These are phyloP conservation scores for Xylaria flabelliformis DNA, from an alignment of 495 filamentous ascomycete species.

Conservation along the genomic window DNA sequence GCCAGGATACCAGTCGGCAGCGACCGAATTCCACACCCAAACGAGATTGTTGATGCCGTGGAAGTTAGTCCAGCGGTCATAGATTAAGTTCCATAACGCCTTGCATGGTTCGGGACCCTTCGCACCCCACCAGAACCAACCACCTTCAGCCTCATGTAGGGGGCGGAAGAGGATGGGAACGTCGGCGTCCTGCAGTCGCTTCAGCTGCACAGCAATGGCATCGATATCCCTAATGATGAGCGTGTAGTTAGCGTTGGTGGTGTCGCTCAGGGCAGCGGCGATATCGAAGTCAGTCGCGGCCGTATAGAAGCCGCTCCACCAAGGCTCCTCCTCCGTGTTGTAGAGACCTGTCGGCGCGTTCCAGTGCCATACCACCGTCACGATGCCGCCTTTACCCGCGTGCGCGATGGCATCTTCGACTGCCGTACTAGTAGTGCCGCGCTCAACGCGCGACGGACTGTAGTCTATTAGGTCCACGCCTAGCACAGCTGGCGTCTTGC, in stretches of 20 bases:
- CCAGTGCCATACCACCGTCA: constrained; percentile 57
- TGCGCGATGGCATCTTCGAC: constrained; percentile 56
- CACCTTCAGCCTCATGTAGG: constrained; percentile 57
- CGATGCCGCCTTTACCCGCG: constrained; percentile 49
- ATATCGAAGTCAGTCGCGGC: constrained; percentile 54
- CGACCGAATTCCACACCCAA: constrained; percentile 59
- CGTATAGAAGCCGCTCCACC: constrained; percentile 58
- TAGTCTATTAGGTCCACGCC: constrained; percentile 57
- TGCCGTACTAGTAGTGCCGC: constrained; percentile 44
- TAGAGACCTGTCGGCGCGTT: constrained; percentile 45
- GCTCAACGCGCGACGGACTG: constrained; percentile 50
- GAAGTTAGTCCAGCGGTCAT: constrained; percentile 49
- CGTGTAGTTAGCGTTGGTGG: constrained; percentile 51
- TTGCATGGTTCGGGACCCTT: constrained; percentile 53
- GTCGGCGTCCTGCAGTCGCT: constrained; percentile 45
- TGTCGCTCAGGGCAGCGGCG: constrained; percentile 42
- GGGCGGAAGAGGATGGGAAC: constrained; percentile 54
- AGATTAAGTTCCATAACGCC: constrained; percentile 48
- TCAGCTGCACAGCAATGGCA: constrained; percentile 55
- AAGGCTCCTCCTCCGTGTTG: constrained; percentile 50
- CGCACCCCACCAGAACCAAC: constrained; percentile 62
- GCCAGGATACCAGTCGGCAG: constrained; percentile 54
- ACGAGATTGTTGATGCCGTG: constrained; percentile 54
- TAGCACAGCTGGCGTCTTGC: constrained; percentile 55
- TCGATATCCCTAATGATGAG: constrained; percentile 57